Percentiles rank a stretch among this genome's conserved stretches.
Conservation (phyloP, 352 stramenopile genomes). For the Pythium volutum region DNA sequence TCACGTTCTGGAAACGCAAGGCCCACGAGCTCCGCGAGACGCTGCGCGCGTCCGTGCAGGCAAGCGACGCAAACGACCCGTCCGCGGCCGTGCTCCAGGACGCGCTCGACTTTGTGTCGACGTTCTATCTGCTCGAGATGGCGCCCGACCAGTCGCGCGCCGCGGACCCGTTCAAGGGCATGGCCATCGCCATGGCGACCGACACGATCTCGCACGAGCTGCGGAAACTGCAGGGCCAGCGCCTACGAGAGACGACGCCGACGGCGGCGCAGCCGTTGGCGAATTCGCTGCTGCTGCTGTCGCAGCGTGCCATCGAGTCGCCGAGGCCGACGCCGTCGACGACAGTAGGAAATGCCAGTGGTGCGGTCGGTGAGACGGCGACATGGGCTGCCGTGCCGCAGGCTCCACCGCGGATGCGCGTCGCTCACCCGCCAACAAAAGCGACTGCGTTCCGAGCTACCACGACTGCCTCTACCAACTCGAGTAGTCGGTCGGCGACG, state of each 20-base stretch:
- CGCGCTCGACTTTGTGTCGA: slow-evolving; percentile 34
- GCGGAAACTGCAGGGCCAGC: slow-evolving; percentile 12
- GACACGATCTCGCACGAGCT: slow-evolving; percentile 15
- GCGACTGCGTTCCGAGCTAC: neutral
- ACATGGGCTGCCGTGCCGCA: neutral
- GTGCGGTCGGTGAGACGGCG: no score
- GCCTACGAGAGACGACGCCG: slow-evolving; percentile 2
- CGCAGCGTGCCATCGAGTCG: neutral
- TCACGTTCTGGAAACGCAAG: slow-evolving; percentile 37
- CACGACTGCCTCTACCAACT: neutral
- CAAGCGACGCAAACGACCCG: neutral
- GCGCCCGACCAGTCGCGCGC: slow-evolving; percentile 1
- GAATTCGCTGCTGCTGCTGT: slow-evolving; percentile 7
- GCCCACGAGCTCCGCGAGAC: slow-evolving; percentile 26
- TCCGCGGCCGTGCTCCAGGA: slow-evolving; percentile 9
- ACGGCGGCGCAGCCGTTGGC: slow-evolving; percentile 4
- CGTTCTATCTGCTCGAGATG: slow-evolving; percentile 32
- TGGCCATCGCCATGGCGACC: slow-evolving; percentile 13
- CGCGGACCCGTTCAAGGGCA: slow-evolving; percentile 11
- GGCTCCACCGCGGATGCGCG: neutral
- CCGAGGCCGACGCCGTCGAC: neutral
- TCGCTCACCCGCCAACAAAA: neutral
- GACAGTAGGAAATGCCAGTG: neutral
- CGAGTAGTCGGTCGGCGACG: neutral
- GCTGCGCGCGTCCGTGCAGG: slow-evolving; percentile 16